Conservation (phyloP, 768 basidiomycete genomes). For the Macrolepiota albuminosa region DNA sequence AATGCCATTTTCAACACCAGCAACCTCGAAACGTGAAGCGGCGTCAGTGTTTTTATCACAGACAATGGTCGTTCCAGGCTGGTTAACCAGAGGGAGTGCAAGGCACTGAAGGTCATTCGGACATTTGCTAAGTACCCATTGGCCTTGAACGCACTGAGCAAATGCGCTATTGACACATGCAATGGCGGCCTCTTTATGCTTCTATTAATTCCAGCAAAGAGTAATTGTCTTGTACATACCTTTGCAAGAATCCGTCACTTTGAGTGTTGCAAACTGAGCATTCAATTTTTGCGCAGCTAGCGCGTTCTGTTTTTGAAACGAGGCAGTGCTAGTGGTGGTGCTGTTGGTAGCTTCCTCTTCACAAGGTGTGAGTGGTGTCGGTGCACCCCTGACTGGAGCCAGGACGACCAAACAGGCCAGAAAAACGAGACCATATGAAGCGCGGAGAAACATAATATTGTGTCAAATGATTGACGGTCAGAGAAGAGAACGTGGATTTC, state of each 20-base stretch:
- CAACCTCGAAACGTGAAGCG: conserved; percentile 30
- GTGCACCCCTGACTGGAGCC: conserved; percentile 30
- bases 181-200: conserved; percentile 23
- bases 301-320: conserved; percentile 34
- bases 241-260: conserved; percentile 40
- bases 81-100: conserved; percentile 45
- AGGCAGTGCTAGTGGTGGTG: conserved; percentile 3
- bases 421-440: conserved; percentile 11
- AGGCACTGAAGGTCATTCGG: conserved; percentile 32
- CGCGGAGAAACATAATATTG: conserved; percentile 6
- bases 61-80: conserved; percentile 37
- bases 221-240: conserved; percentile 24
- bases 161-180: conserved; percentile 37
- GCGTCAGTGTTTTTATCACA: conserved; percentile 41
- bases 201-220: conserved; percentile 20
- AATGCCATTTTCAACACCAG: conserved; percentile 41
- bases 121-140: conserved; percentile 36
- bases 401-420: conserved; percentile 20
- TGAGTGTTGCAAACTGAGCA: conserved; percentile 40
- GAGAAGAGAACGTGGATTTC: conserved; percentile 15
- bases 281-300: conserved; percentile 48
- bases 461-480: background rate
- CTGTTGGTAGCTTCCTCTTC: conserved; percentile 19
- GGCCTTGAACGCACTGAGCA: conserved; percentile 38
- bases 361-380: conserved; percentile 22